Evolutionary conservation across 495 filamentous ascomycete genomes (phyloP).

Genomic region (Penicilliopsis zonata): DNA sequence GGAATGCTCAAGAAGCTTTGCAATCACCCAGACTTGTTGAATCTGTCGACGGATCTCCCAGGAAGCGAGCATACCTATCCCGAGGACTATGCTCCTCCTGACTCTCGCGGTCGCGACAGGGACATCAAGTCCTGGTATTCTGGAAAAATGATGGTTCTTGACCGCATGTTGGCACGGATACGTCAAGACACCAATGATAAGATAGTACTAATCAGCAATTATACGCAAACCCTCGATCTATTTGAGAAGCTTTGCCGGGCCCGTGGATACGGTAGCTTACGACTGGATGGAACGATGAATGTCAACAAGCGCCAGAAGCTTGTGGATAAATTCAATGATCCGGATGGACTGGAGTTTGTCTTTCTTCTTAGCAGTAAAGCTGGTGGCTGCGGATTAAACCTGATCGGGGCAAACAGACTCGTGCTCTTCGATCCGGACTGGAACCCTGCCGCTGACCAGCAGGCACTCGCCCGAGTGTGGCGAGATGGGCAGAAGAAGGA

Average conservation of each 20-base stretch:
- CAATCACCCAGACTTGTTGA: constrained; percentile 93
- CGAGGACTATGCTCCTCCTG: constrained; percentile 79
- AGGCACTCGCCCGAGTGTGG: constrained; percentile 95
- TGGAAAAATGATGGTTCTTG: constrained; percentile 96
- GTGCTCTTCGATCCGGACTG: constrained; percentile 98
- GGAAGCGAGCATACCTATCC: constrained; percentile 77
- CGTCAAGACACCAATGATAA: constrained; percentile 96
- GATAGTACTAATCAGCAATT: constrained; percentile 97
- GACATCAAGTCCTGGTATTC: constrained; percentile 95
- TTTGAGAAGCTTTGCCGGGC: constrained; percentile 85
- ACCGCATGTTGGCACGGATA: constrained; percentile 96
- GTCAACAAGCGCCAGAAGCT: constrained; percentile 94
- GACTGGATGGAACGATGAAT: constrained; percentile 94
- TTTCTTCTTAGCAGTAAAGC: constrained; percentile 95
- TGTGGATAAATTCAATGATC: constrained; percentile 97
- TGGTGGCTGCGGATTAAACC: constrained; percentile 91
- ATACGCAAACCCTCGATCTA: constrained; percentile 90
- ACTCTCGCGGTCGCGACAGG: constrained; percentile 75
- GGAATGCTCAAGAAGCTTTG: constrained; percentile 95
- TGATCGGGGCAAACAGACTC: constrained; percentile 93
- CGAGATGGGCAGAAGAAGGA: constrained; percentile 99
- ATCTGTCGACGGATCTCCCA: constrained; percentile 72
- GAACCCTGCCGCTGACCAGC: constrained; percentile 98
- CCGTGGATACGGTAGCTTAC: constrained; percentile 71
- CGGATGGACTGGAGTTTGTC: constrained; percentile 79